Evolutionary conservation across 179 eudicot genomes (phyloP).

Genomic region (Beta corolliflora): DNA sequence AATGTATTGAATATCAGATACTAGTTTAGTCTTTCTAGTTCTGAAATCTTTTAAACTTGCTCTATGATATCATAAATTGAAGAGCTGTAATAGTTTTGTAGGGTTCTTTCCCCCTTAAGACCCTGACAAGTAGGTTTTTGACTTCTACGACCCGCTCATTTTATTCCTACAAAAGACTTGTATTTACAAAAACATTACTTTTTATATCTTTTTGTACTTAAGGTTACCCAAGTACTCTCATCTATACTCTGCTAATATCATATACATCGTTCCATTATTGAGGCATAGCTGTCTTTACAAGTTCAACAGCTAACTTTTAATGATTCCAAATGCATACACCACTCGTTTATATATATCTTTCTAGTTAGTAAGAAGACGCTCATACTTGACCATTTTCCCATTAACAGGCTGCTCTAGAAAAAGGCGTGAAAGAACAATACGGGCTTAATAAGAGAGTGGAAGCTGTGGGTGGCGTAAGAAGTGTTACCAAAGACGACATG

Average conservation of each 20-base stretch:
- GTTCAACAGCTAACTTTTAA: background rate
- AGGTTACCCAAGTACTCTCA: background rate
- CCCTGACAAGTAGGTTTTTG: background rate
- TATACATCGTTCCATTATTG: background rate
- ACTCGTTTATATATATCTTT: background rate
- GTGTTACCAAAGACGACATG: conserved; percentile 78
- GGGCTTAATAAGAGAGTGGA: conserved; percentile 75
- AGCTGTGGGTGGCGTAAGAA: conserved; percentile 74
- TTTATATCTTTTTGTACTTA: background rate
- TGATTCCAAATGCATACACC: background rate
- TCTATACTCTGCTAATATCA: background rate
- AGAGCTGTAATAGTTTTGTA: background rate
- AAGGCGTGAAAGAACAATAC: conserved; percentile 59
- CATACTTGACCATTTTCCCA: background rate
- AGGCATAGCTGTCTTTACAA: background rate
- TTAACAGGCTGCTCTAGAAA: conserved; percentile 63
- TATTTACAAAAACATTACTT: background rate
- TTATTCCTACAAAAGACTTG: background rate
- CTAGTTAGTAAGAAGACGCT: background rate
- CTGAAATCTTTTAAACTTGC: background rate
- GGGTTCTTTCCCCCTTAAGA: background rate
- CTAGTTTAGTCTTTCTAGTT: background rate
- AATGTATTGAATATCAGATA: background rate
- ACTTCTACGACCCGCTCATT: background rate
- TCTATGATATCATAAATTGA: background rate